Conservation (phyloP, 345 rosid genomes). For the Citrus reticulata region DNA sequence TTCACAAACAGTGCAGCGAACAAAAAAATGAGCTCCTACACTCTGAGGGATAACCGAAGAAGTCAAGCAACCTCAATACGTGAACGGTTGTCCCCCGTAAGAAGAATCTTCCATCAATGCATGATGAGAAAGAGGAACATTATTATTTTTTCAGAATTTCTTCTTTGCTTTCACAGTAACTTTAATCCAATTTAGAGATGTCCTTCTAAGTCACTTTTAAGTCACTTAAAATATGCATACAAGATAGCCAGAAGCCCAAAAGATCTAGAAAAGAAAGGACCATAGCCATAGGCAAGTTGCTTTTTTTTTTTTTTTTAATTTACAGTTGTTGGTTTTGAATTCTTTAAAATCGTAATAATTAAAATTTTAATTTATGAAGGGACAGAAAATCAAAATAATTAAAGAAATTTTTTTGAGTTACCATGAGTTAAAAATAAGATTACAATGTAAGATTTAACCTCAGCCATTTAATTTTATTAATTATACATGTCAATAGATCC, state of each 20-base stretch:
- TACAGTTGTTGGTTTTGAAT: rapidly evolving
- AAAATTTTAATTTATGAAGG: too few species aligned
- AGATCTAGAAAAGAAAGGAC: constrained; percentile 33
- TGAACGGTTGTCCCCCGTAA: constrained; percentile 39
- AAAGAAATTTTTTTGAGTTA: too few species aligned
- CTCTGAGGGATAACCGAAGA: constrained; percentile 37
- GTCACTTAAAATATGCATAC: constrained; percentile 53
- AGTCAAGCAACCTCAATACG: constrained; percentile 54
- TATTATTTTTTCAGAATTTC: constrained; percentile 43
- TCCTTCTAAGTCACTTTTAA: constrained; percentile 36
- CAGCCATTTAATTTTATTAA: too few species aligned
- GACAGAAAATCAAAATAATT: too few species aligned
- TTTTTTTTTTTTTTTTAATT: too few species aligned
- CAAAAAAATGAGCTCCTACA: constrained; percentile 31
- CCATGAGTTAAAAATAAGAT: too few species aligned
- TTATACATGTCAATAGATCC: too few species aligned
- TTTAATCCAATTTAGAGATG: constrained; percentile 34
- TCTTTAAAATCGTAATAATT: too few species aligned
- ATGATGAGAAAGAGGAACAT: constrained; percentile 45
- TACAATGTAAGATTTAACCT: too few species aligned
- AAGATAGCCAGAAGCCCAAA: constrained; percentile 38
- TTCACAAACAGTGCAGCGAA: constrained; percentile 35
- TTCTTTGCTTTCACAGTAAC: constrained; percentile 56
- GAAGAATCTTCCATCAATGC: constrained; percentile 52
- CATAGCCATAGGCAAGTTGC: constrained; percentile 9